These are phyloP conservation scores for Fusarium papillatum DNA, from an alignment of 2,329 filamentous ascomycete species.

Conservation along the genomic window DNA sequence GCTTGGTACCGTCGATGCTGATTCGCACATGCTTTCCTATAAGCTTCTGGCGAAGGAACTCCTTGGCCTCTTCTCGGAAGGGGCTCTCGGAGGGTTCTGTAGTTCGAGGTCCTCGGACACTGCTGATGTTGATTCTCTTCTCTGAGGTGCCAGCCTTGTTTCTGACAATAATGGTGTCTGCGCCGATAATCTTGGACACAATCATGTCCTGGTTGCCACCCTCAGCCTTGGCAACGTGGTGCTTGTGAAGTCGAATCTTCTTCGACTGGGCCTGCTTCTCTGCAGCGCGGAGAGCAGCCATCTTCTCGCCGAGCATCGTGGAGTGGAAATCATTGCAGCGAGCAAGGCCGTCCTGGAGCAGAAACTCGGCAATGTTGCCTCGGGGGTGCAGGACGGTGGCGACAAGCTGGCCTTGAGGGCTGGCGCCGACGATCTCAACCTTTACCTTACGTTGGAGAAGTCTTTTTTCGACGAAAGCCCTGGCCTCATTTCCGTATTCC, in stretches of 20 bases:
- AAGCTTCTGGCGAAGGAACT: constrained; percentile 91
- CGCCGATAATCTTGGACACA: constrained; percentile 88
- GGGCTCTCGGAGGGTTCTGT: constrained; percentile 89
- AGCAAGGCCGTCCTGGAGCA: constrained; percentile 90
- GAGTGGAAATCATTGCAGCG: constrained; percentile 97
- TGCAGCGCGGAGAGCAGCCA: constrained; percentile 86
- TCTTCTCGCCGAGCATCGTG: constrained; percentile 88
- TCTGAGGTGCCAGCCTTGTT: constrained; percentile 85
- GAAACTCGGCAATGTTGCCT: constrained; percentile 92
- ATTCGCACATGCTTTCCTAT: constrained; percentile 97
- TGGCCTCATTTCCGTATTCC: constrained; percentile 90
- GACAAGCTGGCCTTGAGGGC: constrained; percentile 92
- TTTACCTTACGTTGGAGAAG: constrained; percentile 89
- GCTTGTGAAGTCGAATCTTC: constrained; percentile 85
- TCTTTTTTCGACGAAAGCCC: constrained; percentile 87
- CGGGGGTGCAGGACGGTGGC: constrained; percentile 88
- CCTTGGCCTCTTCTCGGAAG: constrained; percentile 94
- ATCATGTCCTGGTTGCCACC: constrained; percentile 81
- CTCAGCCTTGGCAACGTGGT: constrained; percentile 79
- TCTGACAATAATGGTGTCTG: constrained; percentile 89
- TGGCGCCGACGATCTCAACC: constrained; percentile 86
- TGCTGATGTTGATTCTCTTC: constrained; percentile 93
- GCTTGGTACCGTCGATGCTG: constrained; percentile 90
- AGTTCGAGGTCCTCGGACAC: constrained; percentile 91
- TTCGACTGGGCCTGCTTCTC: constrained; percentile 87